Percentiles rank a stretch among this genome's conserved stretches.
phyloP scores from a whole-genome alignment of 2,329 filamentous ascomycete genomes.

The Pestalotiopsis sp. region DNA sequence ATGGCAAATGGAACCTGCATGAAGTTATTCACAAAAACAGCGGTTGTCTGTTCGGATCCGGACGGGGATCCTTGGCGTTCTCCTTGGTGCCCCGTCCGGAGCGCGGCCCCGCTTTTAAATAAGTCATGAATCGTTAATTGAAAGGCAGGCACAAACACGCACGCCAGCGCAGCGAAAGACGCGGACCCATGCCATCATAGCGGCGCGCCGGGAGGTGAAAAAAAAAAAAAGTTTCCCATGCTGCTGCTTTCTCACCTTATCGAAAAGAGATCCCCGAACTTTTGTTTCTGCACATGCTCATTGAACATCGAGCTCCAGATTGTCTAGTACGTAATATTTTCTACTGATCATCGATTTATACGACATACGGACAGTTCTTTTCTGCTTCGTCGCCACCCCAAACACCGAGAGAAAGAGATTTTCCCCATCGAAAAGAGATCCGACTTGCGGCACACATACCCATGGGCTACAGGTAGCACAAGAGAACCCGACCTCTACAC shows the following conservation, averaged over 20 bases:
- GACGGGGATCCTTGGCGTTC: neutral
- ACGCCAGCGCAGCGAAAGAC: neutral
- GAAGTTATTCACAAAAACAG: neutral
- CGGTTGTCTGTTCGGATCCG: neutral
- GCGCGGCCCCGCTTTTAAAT: neutral
- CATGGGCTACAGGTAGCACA: neutral
- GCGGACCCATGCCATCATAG: neutral
- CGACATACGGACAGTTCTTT: neutral
- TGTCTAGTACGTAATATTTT: neutral
- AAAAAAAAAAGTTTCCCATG: neutral
- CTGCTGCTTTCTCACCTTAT: neutral
- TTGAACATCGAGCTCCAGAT: neutral
- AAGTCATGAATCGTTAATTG: neutral
- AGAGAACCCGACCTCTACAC: neutral
- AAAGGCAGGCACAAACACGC: neutral
- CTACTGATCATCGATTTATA: neutral
- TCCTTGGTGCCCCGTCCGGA: neutral
- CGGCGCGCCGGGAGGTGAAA: neutral
- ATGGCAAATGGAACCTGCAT: neutral
- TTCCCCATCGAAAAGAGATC: neutral
- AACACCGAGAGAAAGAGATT: neutral
- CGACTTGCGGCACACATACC: neutral
- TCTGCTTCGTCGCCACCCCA: neutral
- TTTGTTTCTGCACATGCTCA: neutral
- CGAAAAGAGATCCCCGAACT: neutral